Evolutionary conservation across 805 yeast genomes (phyloP).

Genomic region (Candida odintsovae): DNA sequence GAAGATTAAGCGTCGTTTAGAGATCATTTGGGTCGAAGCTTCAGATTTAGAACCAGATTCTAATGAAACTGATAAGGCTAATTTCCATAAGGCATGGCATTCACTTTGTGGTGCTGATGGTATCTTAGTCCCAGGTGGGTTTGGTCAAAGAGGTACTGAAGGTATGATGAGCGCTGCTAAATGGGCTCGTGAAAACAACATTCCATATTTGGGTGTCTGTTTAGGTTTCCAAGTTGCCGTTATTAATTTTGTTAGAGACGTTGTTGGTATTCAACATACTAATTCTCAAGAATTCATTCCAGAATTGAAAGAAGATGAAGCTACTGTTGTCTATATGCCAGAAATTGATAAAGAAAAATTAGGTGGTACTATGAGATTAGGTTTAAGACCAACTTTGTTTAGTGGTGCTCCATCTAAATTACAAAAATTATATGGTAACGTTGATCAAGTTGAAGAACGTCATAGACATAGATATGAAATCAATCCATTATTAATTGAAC

Average conservation of each 20-base stretch:
- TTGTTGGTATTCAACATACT: conserved; percentile 61
- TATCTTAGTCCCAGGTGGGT: conserved; percentile 97
- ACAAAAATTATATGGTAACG: conserved; percentile 73
- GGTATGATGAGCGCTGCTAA: conserved; percentile 97
- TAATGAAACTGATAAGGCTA: conserved; percentile 57
- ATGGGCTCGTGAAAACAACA: conserved; percentile 94
- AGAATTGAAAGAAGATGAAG: conserved; percentile 51
- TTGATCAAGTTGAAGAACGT: conserved; percentile 73
- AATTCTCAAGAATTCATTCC: conserved; percentile 80
- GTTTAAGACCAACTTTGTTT: conserved; percentile 86
- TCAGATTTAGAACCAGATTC: conserved; percentile 77
- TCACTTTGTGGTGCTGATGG: conserved; percentile 91
- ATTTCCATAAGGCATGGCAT: conserved; percentile 95
- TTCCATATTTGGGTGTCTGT: conserved; percentile 96
- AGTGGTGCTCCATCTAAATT: conserved; percentile 65
- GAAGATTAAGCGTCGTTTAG: conserved; percentile 78
- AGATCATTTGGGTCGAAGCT: conserved; percentile 95
- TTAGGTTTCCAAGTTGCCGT: conserved; percentile 96
- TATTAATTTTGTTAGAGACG: conserved; percentile 83
- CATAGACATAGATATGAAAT: conserved; percentile 99
- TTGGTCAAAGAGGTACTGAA: conserved; percentile 95
- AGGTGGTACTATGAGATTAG: conserved; percentile 99
- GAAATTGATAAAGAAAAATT: conserved; percentile 92
- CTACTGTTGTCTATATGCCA: conserved; percentile 95
- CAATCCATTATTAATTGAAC: conserved; percentile 72